Base-by-base conservation (phyloP, 306 rosid genomes). In the Trifolium subterraneum region DNA sequence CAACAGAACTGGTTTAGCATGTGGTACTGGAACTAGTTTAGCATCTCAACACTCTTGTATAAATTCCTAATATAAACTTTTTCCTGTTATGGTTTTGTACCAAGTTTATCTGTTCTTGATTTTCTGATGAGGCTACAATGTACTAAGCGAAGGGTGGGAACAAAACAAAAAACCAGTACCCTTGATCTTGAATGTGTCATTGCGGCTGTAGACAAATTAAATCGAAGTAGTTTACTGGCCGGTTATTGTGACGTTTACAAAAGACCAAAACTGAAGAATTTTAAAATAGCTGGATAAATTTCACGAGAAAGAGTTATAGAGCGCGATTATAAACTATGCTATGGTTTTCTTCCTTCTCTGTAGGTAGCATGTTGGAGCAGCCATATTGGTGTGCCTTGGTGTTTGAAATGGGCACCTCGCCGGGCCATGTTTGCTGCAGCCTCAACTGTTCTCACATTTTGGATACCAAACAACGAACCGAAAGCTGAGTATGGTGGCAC, bases 331-430 rank as follows among this genome's bases (percentile, higher is more conserved):
- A 48, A 48, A 22, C n/a, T 36, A 36, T 1, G 4, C 35, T 6
- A 29, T n/a, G 65, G 56, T 76, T 77, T 80, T 67, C 47, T 47
- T 48, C 51, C 39, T 54, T 54, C 54, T 4, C 7, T 42, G 9
- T 70, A 91, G 98, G 95, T 94, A 80, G 93, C 93, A 68, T 61
- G 82, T 85, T 92, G 96, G 99, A 90, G 66, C 85, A 94, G 96
- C 29, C 85, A 87, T 69, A 86, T 94, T 39, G 97, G 99, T 2
- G 96, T 88, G 44, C 87, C 96, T 25, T 94, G 81, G 2, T 92
- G 99, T 92, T 78, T 94, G 87, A 94, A 87, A 79, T 92, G 99
- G 96, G 96, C 96, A 62, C 98, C 97, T 45, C 96, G 93, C 54
- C 84, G 96, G 23, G 92, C 88, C 78, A 94, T 94, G 99, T 87